Percentiles rank a stretch among this genome's conserved stretches.
Conservation (phyloP, 163 green algal species). For the Volvox carteri region DNA sequence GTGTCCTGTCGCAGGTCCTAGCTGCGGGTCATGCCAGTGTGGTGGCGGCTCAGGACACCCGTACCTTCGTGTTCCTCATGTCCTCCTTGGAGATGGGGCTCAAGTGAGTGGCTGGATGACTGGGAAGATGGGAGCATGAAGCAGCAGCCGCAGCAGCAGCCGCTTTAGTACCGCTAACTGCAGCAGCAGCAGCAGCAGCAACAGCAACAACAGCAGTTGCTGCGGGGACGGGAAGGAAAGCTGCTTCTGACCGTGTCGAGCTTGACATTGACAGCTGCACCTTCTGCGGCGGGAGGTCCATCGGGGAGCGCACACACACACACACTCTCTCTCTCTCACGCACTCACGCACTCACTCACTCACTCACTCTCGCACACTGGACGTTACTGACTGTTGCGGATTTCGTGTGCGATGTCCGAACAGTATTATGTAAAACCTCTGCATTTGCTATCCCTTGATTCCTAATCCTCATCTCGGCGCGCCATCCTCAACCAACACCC, state of each 20-base stretch:
- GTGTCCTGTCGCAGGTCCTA: conserved; percentile 62
- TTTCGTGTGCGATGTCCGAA: too few species aligned
- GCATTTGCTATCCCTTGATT: not conserved
- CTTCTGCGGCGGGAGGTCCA: too few species aligned
- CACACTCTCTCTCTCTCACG: too few species aligned
- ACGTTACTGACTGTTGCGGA: too few species aligned
- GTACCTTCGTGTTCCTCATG: conserved; percentile 93
- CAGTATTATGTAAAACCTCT: too few species aligned
- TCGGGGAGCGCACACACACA: too few species aligned
- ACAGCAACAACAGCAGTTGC: not conserved
- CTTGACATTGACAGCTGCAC: too few species aligned
- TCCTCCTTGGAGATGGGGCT: conserved; percentile 90
- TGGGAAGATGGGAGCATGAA: not conserved
- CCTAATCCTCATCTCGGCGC: not conserved
- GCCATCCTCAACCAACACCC: not conserved
- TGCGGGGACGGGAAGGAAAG: too few species aligned
- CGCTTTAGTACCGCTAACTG: not conserved
- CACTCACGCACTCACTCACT: too few species aligned
- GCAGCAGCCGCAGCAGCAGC: not conserved
- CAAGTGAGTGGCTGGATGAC: conserved; percentile 78
- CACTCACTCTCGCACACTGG: too few species aligned
- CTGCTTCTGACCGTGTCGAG: too few species aligned
- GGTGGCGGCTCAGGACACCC: conserved; percentile 73
- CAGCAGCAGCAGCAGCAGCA: not conserved
- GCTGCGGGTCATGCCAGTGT: conserved; percentile 84